Conservation (phyloP, 192 early-diverging fungal species). For the Dimargaris xerosporica region DNA sequence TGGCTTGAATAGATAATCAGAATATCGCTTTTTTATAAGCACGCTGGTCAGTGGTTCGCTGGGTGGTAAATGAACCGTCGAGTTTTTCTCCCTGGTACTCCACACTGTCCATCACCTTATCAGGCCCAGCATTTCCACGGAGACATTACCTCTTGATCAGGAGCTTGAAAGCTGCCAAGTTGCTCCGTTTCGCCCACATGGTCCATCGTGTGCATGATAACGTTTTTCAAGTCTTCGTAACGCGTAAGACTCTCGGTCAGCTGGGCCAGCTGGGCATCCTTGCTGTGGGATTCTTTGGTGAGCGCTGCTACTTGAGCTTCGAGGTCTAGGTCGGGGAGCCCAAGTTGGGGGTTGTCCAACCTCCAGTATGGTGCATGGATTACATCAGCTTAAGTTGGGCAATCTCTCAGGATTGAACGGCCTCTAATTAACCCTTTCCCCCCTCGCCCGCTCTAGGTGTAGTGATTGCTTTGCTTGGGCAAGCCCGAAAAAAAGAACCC, state of each 20-base stretch:
- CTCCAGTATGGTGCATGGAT: neutral
- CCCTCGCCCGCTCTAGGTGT: neutral
- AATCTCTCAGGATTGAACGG: neutral
- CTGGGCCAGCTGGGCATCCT: neutral
- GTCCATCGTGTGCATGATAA: slow-evolving; percentile 11
- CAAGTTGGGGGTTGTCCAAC: neutral
- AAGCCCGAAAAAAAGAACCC: too few relatives aligned
- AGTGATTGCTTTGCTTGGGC: too few relatives aligned
- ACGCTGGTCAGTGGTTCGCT: neutral
- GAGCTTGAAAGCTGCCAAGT: neutral
- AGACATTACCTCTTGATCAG: neutral
- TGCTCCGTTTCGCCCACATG: neutral
- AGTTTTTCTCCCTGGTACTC: neutral
- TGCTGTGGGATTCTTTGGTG: neutral
- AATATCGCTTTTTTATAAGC: neutral
- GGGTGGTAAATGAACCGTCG: neutral
- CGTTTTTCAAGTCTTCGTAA: slow-evolving; percentile 10
- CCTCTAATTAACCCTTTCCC: neutral
- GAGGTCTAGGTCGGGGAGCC: neutral
- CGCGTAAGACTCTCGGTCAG: neutral
- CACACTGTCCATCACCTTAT: neutral
- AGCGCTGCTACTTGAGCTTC: neutral
- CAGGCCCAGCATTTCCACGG: too few relatives aligned
- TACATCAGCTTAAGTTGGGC: neutral
- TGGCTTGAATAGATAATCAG: too few relatives aligned